Evolutionary conservation across 805 yeast species (phyloP), one percentile per base, ranked within the genome.

Genomic region (Suhomyces tanzawaensis): DNA sequence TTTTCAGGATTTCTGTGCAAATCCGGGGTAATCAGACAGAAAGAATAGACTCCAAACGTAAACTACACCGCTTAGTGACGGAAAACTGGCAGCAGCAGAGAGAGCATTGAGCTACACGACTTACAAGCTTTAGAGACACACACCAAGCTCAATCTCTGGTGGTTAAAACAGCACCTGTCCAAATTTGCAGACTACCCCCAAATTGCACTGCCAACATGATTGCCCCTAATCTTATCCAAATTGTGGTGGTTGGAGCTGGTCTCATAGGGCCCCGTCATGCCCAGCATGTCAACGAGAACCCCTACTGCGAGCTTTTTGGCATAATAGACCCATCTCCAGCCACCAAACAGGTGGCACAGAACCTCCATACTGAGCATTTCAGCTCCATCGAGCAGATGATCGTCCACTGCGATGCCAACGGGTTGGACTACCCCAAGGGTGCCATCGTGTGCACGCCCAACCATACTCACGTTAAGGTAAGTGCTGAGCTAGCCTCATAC

Each of bases 361-460:
- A 37, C n/a, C 41, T 47, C 31, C 45, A 44, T 17, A 37, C 53
- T 3, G 36, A 40, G 18, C 53, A 51, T 41, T 57, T 53, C 38
- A 21, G 36, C 11, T 45, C 52, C 4, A 44, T 56, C 17, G 42
- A 45, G 16, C 49, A 48, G n/a, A 36, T 55, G 50, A 31, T 53
- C 16, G 28, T 15, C 7, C 51, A 37, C 41, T 55, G 60, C 35
- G 45, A 47, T 19, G 25, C 32, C 11, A 37, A 40, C 16, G 35
- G 30, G 18, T 28, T 55, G n/a, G 37, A 39, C 3, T 56, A 50
- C 19, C 73, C 73, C 1, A 58, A 62, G 32, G 73, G 65, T 1
- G 73, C 71, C 16, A 61, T 68, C 12, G 53, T 68, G 18, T 63
- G 67, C 13, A 67, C 72, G 4, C 73, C 72, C 4, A 68, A 66